A percentile compares a stretch with the other conserved stretches of the same genome.
Evolutionary conservation across 148 eudicot species (phyloP).

Genomic region (Heliamphora exappendiculata): DNA sequence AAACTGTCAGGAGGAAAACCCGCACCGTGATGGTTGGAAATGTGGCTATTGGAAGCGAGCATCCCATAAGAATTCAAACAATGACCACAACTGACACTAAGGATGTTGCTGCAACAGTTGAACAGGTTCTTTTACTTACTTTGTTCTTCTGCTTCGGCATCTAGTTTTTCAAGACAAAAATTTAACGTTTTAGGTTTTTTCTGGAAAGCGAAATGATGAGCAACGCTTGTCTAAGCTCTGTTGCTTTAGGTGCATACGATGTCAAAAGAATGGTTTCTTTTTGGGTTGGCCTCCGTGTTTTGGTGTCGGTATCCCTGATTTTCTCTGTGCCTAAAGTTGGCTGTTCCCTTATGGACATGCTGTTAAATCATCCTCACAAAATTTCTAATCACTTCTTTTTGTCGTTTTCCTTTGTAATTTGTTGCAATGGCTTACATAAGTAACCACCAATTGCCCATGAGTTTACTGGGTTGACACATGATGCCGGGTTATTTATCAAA

Average conservation of each 20-base stretch:
- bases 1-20: conserved; percentile 87
- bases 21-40: conserved; percentile 90
- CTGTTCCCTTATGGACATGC: neutral
- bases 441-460: neutral
- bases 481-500: neutral
- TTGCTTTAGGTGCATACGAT: neutral
- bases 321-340: neutral
- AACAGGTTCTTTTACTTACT: conserved; percentile 42
- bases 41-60: conserved; percentile 91
- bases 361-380: neutral
- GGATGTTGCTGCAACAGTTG: conserved; percentile 86
- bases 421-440: neutral
- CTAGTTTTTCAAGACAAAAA: neutral
- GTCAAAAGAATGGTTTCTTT: neutral
- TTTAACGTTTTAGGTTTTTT: neutral
- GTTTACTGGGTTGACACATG: neutral
- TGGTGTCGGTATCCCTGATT: neutral
- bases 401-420: neutral
- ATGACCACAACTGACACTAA: conserved; percentile 98
- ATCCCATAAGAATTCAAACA: conserved; percentile 91
- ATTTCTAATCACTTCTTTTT: no score
- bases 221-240: neutral
- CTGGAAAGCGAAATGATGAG: neutral
- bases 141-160: conserved; percentile 7
- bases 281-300: no score